Evolutionary conservation across 148 eudicot species (phyloP), one percentile per base, ranked within the genome.

Genomic region (Bassia scoparia): DNA sequence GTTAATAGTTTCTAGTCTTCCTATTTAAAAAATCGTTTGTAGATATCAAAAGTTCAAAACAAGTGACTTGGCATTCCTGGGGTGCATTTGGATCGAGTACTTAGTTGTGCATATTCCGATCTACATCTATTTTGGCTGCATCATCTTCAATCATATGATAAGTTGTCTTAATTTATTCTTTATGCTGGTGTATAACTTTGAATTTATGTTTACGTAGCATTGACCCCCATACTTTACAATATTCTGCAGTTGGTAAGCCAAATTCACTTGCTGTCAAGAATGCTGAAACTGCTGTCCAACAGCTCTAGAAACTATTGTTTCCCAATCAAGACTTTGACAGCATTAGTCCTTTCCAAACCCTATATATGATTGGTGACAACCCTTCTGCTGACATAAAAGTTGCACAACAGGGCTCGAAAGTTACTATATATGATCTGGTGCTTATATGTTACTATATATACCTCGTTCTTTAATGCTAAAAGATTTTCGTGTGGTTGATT

Each of bases 321-420:
- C 67, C 53, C 15, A 64, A 75, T 61, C 80, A 77, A 62, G 67
- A 70, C 52, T 61, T 48, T 74, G 81, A 73, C 27, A 75, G 56
- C 23, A 56, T 72, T 53, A 74, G 78, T 76, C 81, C 74, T 78
- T 85, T 93, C 67, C 80, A 82, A 73, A 87, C 92, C 68, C 81
- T 93, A 9, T 93, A 90, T 81, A 90, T 93, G 98, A 82, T 93
- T 56, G 98, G 98, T 18, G 98, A 93, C 81, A 93, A 93, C 81
- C 98, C 98, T 68, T 80, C 86, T 6, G 94, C 90, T 43, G 98
- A 93, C 83, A 90, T 93, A 27, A 89, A 86, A 78, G 98, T 97
- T 70, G 97, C 98, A 76, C 81, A 70, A 7, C 88, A 89, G 97
- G 98, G n/a, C n/a, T n/a, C n/a, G n/a, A n/a, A n/a, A n/a, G n/a